A percentile compares a stretch with the other conserved stretches of the same genome.
phyloP scores from a whole-genome alignment of 164 flowering plant genomes.

The Annona cherimola region DNA sequence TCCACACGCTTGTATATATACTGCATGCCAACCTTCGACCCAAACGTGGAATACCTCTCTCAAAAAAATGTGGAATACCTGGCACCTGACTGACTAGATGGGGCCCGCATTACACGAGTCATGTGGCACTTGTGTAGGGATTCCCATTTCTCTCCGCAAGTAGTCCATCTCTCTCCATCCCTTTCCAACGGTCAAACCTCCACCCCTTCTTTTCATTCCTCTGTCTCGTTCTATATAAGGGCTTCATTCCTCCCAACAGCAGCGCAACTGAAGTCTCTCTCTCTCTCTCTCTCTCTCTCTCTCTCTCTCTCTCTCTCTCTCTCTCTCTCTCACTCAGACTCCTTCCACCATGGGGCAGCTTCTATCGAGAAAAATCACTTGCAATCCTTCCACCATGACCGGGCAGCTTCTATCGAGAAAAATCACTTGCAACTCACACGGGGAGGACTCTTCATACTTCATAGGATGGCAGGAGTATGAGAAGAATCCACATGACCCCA shows the following conservation, averaged over 20 bases:
- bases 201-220: not conserved
- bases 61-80: too few species aligned
- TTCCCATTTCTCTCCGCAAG: not conserved
- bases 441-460: constrained; percentile 51
- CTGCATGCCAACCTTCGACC: too few species aligned
- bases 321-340: not conserved
- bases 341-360: not conserved
- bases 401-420: constrained; percentile 20
- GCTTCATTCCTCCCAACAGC: not conserved
- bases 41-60: too few species aligned
- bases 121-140: too few species aligned
- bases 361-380: too few species aligned
- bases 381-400: constrained; percentile 6
- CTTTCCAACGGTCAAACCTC: not conserved
- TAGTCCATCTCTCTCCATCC: not conserved
- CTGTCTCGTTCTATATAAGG: not conserved
- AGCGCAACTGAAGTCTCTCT: not conserved
- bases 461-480: constrained; percentile 55
- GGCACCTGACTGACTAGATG: too few species aligned
- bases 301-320: not conserved
- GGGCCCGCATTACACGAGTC: too few species aligned
- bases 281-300: not conserved
- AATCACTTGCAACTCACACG: constrained; percentile 38
- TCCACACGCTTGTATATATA: too few species aligned
- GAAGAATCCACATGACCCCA: constrained; percentile 42